phyloP scores from a whole-genome alignment of 805 yeast species.

The Saccharomycopsis fodiens region DNA sequence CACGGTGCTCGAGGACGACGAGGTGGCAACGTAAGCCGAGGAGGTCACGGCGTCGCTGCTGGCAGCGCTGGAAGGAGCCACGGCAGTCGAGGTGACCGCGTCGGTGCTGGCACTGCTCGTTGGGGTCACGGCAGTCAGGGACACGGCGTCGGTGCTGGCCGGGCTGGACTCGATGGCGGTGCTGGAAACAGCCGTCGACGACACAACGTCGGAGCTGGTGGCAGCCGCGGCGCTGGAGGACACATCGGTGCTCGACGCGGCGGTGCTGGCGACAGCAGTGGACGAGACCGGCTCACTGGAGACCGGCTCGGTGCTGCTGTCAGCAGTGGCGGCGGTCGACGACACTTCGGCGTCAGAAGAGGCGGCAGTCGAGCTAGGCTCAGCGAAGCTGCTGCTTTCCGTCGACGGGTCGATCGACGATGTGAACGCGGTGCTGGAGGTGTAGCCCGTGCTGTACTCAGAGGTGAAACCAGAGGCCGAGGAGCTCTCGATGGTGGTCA shows the following conservation, averaged over 20 bases:
- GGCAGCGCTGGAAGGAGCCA: not conserved
- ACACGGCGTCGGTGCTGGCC: not conserved
- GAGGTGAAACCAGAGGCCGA: not conserved
- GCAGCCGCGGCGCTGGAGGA: not conserved
- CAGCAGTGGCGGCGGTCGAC: not conserved
- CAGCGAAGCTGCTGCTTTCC: not conserved
- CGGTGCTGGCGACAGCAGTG: not conserved
- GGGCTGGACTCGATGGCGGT: not conserved
- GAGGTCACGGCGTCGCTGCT: conserved; percentile 7
- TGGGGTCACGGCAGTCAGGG: not conserved
- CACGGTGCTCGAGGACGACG: not conserved
- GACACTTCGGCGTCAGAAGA: not conserved
- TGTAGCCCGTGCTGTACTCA: not conserved
- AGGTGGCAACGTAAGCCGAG: conserved; percentile 2
- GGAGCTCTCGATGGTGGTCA: not conserved
- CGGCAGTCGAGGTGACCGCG: not conserved
- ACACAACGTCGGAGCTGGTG: conserved; percentile 2
- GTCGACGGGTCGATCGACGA: not conserved
- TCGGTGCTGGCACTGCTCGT: not conserved
- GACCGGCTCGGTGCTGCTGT: not conserved
- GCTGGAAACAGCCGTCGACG: conserved; percentile 2
- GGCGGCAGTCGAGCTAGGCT: not conserved
- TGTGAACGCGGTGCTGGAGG: not conserved
- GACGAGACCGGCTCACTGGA: not conserved
- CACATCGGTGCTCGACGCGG: not conserved